Base-by-base conservation (phyloP, 305 asterid genomes). In the Fraxinus latifolia region DNA sequence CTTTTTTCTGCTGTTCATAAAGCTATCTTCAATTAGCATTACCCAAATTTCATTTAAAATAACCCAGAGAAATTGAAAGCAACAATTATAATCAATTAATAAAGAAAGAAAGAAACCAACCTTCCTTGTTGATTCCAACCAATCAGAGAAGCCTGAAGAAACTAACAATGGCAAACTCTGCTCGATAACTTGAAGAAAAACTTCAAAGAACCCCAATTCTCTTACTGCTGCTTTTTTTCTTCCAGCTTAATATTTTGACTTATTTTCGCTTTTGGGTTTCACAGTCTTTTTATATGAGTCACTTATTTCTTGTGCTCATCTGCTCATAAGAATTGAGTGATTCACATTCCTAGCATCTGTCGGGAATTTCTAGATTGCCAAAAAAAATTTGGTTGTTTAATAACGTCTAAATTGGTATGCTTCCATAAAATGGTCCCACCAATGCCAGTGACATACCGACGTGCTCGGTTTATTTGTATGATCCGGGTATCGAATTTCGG, bases 1-100 rank as follows among this genome's bases (percentile, higher is more conserved):
- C 80, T 74, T 89, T 74, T 89, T 87, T 83, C 79, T 74, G 68
- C 80, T 81, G 83, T 84, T 86, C 89, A 80, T 58, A 71, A 71
- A 71, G 42, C 11, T 71, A 32, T 71, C 76, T 32, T 15, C 14
- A 71, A 71, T 32, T 71, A 71, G 42, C 76, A 71, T 89, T 70
- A 81, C 72, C 82, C 76, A 78, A 78, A 58, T 78, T 87, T 80
- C 68, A 82, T 68, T 31, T 31, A 31, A 71, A 42, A 53, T 58
- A 58, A 67, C 72, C 73, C 80, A 85, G 65, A 74, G 65, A 77
- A 74, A 62, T 53, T 80, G 86, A 72, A 84, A 74, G 71, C 79
- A 83, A 34, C 81, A 79, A 25, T 53, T 29, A 39, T 77, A 32
- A 71, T 31, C 21, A 32, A 65, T 3, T 14, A 15, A 71, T 29